Evolutionary conservation across 371 early-diverging fungal species (phyloP), one percentile per base, ranked within the genome.

Genomic region (Mortierella sp.): DNA sequence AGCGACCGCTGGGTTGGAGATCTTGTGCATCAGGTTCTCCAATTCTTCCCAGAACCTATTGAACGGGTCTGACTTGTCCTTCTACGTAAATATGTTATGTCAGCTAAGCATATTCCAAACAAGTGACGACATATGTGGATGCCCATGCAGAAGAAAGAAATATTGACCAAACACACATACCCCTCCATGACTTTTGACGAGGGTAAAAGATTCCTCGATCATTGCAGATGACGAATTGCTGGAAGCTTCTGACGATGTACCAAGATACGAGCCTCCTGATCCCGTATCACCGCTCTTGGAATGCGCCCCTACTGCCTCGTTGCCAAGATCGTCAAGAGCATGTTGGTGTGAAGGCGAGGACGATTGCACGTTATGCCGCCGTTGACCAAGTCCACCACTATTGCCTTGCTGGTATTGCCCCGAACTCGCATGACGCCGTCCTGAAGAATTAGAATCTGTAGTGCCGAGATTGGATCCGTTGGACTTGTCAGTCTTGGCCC

Each of bases 1-100:
- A 21, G 95, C 95, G 1, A 95, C 93, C 48, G 48, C 48, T 8
- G 96, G 95, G 53, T 92, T 92, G 0, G 95, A 93, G 24, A 94
- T 89, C 71, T 94, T 94, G 46, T 93, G 91, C 9, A 96, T 92
- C 74, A 96, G 81, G 37, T 90, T 91, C 76, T 95, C 95, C 11
- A 96, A 94, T 2, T 91, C 94, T 14, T 94, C 93, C 94, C 95
- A 95, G 74, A 96, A 95, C 80, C 93, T 94, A 86, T 95, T 94
- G 86, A 96, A 95, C 16, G 96, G 96, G 87, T 95, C 96, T 10
- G 93, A 82, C 11, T 89, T 88, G 6, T 91, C 92, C 31, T 90
- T 82, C 88, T 88, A 81, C 71, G 31, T 31, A 31, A 28, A 28
- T 3, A 69, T 54, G 40, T 13, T 59, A 14, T 3, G 28, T 59